phyloP scores from a whole-genome alignment of 345 rosid genomes.

The Capsella bursapastoris region DNA sequence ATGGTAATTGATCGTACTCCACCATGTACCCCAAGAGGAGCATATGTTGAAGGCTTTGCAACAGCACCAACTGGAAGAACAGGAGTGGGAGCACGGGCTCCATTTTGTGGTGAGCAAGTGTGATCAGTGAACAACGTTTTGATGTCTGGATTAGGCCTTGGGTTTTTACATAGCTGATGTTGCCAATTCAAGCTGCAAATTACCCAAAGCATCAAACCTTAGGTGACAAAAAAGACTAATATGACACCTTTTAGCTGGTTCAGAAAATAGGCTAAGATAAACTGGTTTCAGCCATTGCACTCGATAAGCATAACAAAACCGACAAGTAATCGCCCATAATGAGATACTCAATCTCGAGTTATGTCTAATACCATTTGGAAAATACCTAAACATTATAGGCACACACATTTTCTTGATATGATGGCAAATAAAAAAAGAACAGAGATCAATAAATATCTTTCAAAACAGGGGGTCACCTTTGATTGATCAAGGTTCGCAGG shows the following conservation, averaged over 20 bases:
- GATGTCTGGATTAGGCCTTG: constrained; percentile 84
- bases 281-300: constrained; percentile 15
- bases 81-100: constrained; percentile 71
- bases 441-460: not conserved
- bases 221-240: constrained; percentile 1
- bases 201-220: constrained; percentile 18
- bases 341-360: constrained; percentile 3
- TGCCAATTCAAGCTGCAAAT: constrained; percentile 86
- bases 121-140: constrained; percentile 83
- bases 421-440: not conserved
- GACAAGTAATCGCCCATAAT: not conserved
- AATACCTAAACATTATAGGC: constrained; percentile 5
- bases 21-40: constrained; percentile 69
- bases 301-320: not conserved
- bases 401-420: not conserved
- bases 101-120: constrained; percentile 68
- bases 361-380: constrained; percentile 12
- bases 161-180: constrained; percentile 88
- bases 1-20: constrained; percentile 50
- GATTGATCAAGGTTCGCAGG: constrained; percentile 82
- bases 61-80: constrained; percentile 60
- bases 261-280: constrained; percentile 5
- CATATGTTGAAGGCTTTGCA: constrained; percentile 66
- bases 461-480: constrained; percentile 52
- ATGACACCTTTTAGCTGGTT: constrained; percentile 9